Evolutionary conservation across 352 stramenopile genomes (phyloP).

Genomic region (Lagenidium sp.): DNA sequence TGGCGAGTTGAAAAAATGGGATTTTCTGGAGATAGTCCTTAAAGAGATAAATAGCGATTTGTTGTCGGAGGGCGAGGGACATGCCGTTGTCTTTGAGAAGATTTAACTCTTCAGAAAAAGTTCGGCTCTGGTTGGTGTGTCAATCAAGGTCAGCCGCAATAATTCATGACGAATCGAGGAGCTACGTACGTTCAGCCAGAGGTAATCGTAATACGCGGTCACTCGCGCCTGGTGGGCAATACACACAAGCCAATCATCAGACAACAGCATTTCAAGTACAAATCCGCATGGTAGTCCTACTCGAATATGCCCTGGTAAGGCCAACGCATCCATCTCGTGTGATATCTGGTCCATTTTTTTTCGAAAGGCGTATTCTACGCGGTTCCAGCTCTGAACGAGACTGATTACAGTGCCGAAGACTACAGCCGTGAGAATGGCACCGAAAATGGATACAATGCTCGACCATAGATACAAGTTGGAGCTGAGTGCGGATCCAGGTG

Average conservation of each 20-base stretch:
- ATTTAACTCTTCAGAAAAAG: conserved; percentile 46
- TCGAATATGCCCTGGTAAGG: conserved; percentile 37
- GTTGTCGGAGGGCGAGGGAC: conserved; percentile 37
- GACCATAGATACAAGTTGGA: conserved; percentile 23
- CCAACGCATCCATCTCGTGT: conserved; percentile 55
- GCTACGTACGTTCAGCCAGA: conserved; percentile 51
- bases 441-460: conserved; percentile 29
- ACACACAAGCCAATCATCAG: no score
- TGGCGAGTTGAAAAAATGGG: conserved; percentile 59
- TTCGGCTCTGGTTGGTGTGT: conserved; percentile 18
- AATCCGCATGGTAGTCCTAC: no score
- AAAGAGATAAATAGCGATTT: conserved; percentile 63
- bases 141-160: neutral
- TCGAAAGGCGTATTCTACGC: conserved; percentile 47
- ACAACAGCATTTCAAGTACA: no score
- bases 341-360: conserved; percentile 69
- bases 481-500: neutral
- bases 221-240: conserved; percentile 18
- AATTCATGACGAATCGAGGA: neutral
- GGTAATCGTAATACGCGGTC: conserved; percentile 59
- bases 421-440: conserved; percentile 29
- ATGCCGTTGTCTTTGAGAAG: conserved; percentile 56
- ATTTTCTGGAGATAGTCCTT: conserved; percentile 65
- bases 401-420: conserved; percentile 52
- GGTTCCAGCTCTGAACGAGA: conserved; percentile 56